A percentile compares a stretch with the other conserved stretches of the same genome.
Evolutionary conservation across 1,139 yeast genomes (phyloP).

Genomic region (Suhomyces kunorum): DNA sequence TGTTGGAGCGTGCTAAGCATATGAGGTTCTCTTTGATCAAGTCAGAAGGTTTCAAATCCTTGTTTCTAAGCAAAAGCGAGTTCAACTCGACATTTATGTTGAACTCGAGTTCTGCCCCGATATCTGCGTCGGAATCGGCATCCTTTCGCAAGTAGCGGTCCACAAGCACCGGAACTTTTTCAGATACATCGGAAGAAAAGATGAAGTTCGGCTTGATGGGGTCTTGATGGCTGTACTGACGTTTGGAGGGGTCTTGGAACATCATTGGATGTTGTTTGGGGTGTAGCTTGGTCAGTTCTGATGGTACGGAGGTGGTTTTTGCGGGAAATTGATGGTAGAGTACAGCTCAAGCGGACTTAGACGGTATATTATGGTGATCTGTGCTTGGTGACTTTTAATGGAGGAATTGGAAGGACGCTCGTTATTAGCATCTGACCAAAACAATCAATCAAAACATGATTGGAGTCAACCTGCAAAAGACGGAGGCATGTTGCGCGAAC

Average conservation of each 20-base stretch:
- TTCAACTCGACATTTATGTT: conserved; percentile 41
- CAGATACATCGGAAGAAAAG: conserved; percentile 40
- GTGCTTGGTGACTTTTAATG: not conserved
- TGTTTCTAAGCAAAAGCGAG: conserved; percentile 34
- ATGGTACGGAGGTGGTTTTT: not conserved
- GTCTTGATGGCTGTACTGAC: conserved; percentile 22
- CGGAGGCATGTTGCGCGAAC: not conserved
- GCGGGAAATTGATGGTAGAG: not conserved
- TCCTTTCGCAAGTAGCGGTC: conserved; percentile 8
- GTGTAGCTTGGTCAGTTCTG: not conserved
- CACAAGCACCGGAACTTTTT: conserved; percentile 19
- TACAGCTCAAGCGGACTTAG: not conserved
- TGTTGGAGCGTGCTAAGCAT: conserved; percentile 32
- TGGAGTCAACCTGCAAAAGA: conserved; percentile 9
- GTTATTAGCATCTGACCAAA: conserved; percentile 4
- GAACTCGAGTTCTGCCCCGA: conserved; percentile 20
- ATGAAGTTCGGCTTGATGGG: conserved; percentile 42
- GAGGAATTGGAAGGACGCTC: not conserved
- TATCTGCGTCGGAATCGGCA: conserved; percentile 1
- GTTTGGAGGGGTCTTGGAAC: conserved; percentile 8
- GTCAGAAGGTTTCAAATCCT: conserved; percentile 32
- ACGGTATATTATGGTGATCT: no score
- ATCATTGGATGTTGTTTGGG: conserved; percentile 1
- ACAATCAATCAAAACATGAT: conserved; percentile 12
- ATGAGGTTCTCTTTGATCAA: conserved; percentile 38